phyloP scores from a whole-genome alignment of 805 yeast genomes.

The Yamadazyma laniorum region DNA sequence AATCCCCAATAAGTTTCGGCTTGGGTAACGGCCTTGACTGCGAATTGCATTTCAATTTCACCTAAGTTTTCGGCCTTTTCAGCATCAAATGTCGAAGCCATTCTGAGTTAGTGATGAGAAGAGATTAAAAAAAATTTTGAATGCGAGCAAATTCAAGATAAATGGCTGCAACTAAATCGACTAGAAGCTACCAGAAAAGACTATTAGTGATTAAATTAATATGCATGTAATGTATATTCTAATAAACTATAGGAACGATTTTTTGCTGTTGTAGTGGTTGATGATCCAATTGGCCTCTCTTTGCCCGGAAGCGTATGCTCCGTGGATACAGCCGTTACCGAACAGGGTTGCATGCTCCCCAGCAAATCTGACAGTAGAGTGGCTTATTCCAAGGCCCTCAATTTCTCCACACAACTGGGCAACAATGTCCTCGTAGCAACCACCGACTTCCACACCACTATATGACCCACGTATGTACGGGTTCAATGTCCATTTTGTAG shows the following conservation, averaged over 20 bases:
- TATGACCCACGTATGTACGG: constrained; percentile 82
- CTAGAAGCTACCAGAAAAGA: not conserved
- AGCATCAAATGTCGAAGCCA: constrained; percentile 61
- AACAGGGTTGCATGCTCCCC: constrained; percentile 87
- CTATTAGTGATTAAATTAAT: not conserved
- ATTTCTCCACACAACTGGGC: constrained; percentile 53
- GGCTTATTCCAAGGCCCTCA: constrained; percentile 33
- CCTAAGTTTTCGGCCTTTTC: constrained; percentile 93
- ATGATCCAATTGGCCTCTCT: constrained; percentile 50
- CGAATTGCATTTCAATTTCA: constrained; percentile 90
- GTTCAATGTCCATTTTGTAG: constrained; percentile 76
- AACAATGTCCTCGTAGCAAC: constrained; percentile 64
- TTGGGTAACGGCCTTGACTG: constrained; percentile 94
- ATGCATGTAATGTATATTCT: not conserved
- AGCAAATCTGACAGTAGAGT: constrained; percentile 66
- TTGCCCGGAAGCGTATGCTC: constrained; percentile 77
- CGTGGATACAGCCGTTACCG: constrained; percentile 91
- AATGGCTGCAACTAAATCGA: constrained; percentile 1
- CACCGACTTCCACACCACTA: constrained; percentile 65
- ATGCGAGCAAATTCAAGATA: not conserved
- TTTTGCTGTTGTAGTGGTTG: constrained; percentile 1
- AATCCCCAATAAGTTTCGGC: constrained; percentile 92
- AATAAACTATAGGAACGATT: not conserved
- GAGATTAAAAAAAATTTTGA: constrained; percentile 2
- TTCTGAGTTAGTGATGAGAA: constrained; percentile 10